These are phyloP conservation scores for Russula lepida DNA, from an alignment of 768 basidiomycete genomes.

Conservation along the genomic window DNA sequence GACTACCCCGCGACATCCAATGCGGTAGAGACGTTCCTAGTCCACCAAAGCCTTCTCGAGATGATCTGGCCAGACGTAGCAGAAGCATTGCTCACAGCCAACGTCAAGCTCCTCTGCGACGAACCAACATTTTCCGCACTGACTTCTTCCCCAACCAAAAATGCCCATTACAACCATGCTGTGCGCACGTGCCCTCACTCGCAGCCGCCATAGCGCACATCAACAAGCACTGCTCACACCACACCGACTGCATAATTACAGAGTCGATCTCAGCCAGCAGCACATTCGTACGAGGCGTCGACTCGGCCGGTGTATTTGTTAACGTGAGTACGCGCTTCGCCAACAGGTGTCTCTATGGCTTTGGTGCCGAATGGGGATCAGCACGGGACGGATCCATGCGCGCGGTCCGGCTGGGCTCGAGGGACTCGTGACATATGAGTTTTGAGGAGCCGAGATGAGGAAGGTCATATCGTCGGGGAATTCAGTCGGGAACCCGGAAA, in stretches of 20 bases:
- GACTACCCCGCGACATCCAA: constrained; percentile 98
- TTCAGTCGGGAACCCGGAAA: constrained; percentile 66
- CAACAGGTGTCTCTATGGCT: constrained; percentile 94
- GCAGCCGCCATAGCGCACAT: constrained; percentile 76
- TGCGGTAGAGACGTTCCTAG: constrained; percentile 77
- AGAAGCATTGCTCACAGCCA: constrained; percentile 37
- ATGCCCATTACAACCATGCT: no score
- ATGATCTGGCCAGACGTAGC: constrained; percentile 82
- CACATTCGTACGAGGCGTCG: constrained; percentile 80
- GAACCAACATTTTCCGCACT: no score
- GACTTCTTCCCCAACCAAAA: no score
- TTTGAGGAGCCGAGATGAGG: constrained; percentile 62
- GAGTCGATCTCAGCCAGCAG: constrained; percentile 59
- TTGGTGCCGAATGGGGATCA: constrained; percentile 98
- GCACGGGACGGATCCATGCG: constrained; percentile 93
- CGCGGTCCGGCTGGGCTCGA: constrained; percentile 93
- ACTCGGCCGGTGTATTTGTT: constrained; percentile 86
- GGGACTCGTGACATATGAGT: constrained; percentile 92
- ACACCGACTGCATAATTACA: constrained; percentile 94
- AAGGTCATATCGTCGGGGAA: constrained; percentile 78
- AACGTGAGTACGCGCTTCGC: constrained; percentile 96
- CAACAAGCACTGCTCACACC: constrained; percentile 89
- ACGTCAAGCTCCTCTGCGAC: no score
- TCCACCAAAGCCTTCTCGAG: constrained; percentile 64
- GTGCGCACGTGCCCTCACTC: constrained; percentile 70